Base-by-base conservation (phyloP, 2,329 filamentous ascomycete genomes). In the Didymella segeticola region DNA sequence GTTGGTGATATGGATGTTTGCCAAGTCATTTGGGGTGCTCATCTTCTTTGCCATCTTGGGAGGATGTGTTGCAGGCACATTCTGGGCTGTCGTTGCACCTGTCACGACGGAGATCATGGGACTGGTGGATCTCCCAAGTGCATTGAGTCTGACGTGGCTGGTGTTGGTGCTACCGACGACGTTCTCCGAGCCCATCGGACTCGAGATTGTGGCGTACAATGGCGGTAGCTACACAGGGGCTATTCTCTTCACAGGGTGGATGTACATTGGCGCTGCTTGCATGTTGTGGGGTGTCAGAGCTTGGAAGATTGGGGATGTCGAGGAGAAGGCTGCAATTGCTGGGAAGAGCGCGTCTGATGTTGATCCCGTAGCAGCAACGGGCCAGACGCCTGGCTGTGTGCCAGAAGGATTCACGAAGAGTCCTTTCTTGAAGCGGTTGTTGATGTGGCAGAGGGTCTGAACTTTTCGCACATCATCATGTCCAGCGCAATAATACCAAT, bases 61-160 rank as follows among this genome's bases (percentile, higher is more conserved):
- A 5, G 89, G 89, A 2, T 80, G 78, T 2, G 85, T 92, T 1
- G 86, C 85, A 2, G 90, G 90, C 6, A 87, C 86, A 0, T 87
- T 90, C 61, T 92, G 86, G 73, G 71, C 72, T 73, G 66, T 87
- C 1, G 82, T 89, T 23, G 86, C 79, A 0, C 89, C 90, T 0
- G 85, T 93, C 6, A 83, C 83, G 5, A 88, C 88, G 2, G 90
- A 93, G 72, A 84, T 93, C 1, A 84, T 93, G 25, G 89, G 89
- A 0, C 71, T 93, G 4, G 82, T 82, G 52, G 76, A 89, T 34
- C 79, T 93, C 2, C 88, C 90, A 1, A 85, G 87, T 11, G 85
- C 84, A 62, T 74, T 93, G 31, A 89, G 85, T 47, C 79, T 93
- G 15, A 82, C 86, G 17, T 93, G 90, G 90, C 67, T 93, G 22